Evolutionary conservation across 768 basidiomycete genomes (phyloP).

Genomic region (Suillus lakei): DNA sequence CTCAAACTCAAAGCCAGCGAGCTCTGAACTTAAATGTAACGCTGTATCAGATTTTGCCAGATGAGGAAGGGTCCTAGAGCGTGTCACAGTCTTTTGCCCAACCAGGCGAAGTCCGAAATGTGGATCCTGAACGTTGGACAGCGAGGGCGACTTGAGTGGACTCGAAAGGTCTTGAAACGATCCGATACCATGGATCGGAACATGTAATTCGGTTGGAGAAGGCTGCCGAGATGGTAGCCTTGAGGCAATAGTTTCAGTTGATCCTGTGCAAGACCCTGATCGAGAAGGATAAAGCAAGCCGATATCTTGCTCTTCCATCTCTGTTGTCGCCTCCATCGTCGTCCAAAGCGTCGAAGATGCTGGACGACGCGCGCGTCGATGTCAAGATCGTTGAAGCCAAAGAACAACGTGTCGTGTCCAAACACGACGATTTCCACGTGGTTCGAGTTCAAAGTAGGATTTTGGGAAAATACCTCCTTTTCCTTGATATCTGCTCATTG

Average conservation of each 20-base stretch:
- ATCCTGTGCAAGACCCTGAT: slow-evolving; percentile 27
- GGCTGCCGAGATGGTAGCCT: slow-evolving; percentile 20
- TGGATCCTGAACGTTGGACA: slow-evolving; percentile 32
- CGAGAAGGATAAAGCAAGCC: slow-evolving; percentile 28
- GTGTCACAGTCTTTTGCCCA: slow-evolving; percentile 35
- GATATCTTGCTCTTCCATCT: slow-evolving; percentile 35
- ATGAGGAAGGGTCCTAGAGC: slow-evolving; percentile 53
- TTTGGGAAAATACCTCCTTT: slow-evolving; percentile 6
- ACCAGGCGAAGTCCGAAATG: slow-evolving; percentile 17
- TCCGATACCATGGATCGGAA: neutral
- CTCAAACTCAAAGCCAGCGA: slow-evolving; percentile 52
- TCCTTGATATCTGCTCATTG: neutral
- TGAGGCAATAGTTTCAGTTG: slow-evolving; percentile 25
- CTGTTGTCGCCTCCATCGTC: slow-evolving; percentile 14
- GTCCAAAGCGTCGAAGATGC: neutral
- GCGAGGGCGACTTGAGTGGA: slow-evolving; percentile 39
- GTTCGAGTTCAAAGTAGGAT: slow-evolving; percentile 1
- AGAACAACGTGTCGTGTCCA: neutral
- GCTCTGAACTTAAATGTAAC: slow-evolving; percentile 37
- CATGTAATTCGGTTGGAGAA: slow-evolving; percentile 21
- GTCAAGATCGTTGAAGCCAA: neutral
- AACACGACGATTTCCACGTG: slow-evolving; percentile 2
- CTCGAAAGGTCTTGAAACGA: slow-evolving; percentile 3
- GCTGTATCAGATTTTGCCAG: slow-evolving; percentile 36
- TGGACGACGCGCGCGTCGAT: neutral